These are phyloP conservation scores for Persicaria maculosa DNA, from an alignment of 148 eudicot genomes.

Conservation along the genomic window DNA sequence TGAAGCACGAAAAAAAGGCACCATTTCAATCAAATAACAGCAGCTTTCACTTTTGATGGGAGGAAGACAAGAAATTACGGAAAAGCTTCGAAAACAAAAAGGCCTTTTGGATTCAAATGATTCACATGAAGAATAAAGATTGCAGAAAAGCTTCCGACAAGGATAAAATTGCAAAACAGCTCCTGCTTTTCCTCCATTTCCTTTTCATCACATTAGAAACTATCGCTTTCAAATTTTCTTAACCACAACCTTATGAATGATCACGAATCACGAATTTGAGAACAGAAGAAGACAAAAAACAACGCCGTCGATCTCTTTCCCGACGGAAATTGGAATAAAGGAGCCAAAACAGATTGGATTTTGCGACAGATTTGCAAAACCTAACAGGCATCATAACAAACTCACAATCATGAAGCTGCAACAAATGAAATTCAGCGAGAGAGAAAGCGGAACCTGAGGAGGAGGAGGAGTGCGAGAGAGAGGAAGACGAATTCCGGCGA, in stretches of 20 bases:
- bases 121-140: neutral
- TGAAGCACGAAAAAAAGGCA: neutral
- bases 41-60: neutral
- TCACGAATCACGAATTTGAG: neutral
- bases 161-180: neutral
- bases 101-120: neutral
- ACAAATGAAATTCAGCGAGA: neutral
- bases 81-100: neutral
- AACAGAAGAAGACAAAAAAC: neutral
- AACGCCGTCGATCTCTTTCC: neutral
- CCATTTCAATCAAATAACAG: neutral
- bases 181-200: neutral
- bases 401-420: neutral
- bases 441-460: conserved; percentile 5
- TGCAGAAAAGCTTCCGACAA: neutral
- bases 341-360: neutral
- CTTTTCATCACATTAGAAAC: neutral
- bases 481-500: conserved; percentile 21
- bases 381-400: neutral
- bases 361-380: neutral
- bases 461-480: conserved; percentile 7
- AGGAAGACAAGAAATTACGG: neutral
- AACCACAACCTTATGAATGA: neutral
- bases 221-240: neutral
- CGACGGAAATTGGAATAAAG: too few relatives aligned